Evolutionary conservation across 2,329 filamentous ascomycete genomes (phyloP).

Genomic region (Xylaria arbuscula): DNA sequence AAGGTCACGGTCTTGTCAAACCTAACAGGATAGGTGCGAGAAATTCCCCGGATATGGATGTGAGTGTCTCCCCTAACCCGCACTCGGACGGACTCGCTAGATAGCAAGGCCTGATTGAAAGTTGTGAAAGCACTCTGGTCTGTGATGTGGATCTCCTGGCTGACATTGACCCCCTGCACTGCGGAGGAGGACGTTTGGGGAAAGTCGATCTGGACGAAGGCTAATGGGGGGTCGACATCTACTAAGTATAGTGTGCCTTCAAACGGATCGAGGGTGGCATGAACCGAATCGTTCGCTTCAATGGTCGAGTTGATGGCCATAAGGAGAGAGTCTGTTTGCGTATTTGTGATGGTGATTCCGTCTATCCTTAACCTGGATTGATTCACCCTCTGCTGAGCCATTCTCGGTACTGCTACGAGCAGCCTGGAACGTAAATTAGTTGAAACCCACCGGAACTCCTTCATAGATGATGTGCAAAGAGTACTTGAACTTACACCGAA

Average conservation of each 20-base stretch:
- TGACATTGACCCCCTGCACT: conserved; percentile 63
- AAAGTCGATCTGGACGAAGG: conserved; percentile 64
- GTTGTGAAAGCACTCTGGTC: conserved; percentile 62
- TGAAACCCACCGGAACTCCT: neutral
- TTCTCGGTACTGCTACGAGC: conserved; percentile 66
- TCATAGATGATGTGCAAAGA: neutral
- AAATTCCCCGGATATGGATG: conserved; percentile 62
- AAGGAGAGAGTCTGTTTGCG: conserved; percentile 57
- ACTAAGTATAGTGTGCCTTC: conserved; percentile 66
- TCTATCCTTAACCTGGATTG: conserved; percentile 63
- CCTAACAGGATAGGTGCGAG: conserved; percentile 60
- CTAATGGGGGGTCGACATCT: conserved; percentile 58
- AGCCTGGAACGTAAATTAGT: conserved; percentile 55
- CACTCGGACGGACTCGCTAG: conserved; percentile 62
- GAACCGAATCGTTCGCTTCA: conserved; percentile 61
- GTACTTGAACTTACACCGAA: conserved; percentile 65
- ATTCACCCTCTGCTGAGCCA: conserved; percentile 68
- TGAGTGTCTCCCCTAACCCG: conserved; percentile 64
- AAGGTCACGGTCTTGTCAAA: conserved; percentile 68
- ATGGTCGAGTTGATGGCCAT: conserved; percentile 69
- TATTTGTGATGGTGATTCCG: conserved; percentile 61
- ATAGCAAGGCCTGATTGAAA: conserved; percentile 67
- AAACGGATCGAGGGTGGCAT: conserved; percentile 64
- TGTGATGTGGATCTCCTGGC: conserved; percentile 59
- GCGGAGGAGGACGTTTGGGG: conserved; percentile 63